Conservation (phyloP, 768 basidiomycete genomes). For the Hemileccinum impolitum region DNA sequence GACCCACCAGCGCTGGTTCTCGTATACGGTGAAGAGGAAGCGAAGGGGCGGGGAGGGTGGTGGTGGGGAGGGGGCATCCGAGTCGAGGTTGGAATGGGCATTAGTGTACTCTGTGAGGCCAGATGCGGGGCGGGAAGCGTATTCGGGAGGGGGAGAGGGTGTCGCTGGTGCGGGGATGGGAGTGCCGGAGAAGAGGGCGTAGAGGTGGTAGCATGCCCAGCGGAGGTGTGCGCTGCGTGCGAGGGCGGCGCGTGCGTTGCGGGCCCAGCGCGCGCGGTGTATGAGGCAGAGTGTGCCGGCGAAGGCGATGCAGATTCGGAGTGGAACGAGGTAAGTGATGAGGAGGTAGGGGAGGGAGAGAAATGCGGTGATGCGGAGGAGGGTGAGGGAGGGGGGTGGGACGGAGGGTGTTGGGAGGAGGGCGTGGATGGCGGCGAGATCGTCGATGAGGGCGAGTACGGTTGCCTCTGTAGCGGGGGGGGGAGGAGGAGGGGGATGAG, state of each 20-base stretch:
- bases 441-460: conserved; percentile 53
- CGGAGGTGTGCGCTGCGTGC: conserved; percentile 67
- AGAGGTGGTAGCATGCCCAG: conserved; percentile 52
- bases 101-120: conserved; percentile 16
- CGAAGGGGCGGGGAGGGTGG: conserved; percentile 41
- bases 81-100: conserved; percentile 11
- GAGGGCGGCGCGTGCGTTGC: conserved; percentile 50
- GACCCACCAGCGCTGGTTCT: conserved; percentile 98
- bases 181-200: conserved; percentile 52
- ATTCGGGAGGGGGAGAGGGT: conserved; percentile 31
- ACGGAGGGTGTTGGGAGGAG: conserved; percentile 26
- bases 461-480: conserved; percentile 51
- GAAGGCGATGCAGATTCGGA: conserved; percentile 59
- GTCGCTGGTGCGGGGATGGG: conserved; percentile 43
- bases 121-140: conserved; percentile 24
- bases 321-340: conserved; percentile 57
- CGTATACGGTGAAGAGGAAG: conserved; percentile 87
- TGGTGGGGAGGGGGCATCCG: conserved; percentile 13
- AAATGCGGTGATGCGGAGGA: conserved; percentile 55
- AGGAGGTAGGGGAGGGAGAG: conserved; percentile 66
- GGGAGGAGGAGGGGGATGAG: conserved; percentile 13
- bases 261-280: conserved; percentile 68
- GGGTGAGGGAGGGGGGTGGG: conserved; percentile 29
- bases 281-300: conserved; percentile 56
- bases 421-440: conserved; percentile 62